A percentile compares a stretch with the other conserved stretches of the same genome.
phyloP scores from a whole-genome alignment of 2,329 filamentous ascomycete species.

The Ophiosphaerella korrae region DNA sequence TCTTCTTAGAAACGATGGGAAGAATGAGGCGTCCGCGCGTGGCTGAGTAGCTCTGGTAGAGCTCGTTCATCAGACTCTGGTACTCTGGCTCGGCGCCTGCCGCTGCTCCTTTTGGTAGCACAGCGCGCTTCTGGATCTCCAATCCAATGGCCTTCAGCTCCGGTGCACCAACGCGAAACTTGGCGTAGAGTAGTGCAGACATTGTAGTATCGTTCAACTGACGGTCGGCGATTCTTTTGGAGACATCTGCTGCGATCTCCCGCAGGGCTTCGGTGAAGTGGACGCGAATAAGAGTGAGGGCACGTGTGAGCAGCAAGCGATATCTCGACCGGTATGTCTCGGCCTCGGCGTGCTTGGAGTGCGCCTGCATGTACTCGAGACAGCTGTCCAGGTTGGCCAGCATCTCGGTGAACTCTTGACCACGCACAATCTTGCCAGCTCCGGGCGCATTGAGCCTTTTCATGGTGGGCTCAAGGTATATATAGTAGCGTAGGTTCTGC shows the following conservation, averaged over 20 bases:
- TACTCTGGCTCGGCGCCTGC: conserved; percentile 66
- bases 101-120: conserved; percentile 63
- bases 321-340: conserved; percentile 88
- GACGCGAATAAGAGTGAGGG: conserved; percentile 68
- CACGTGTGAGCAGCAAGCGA: conserved; percentile 74
- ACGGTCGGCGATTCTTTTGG: conserved; percentile 67
- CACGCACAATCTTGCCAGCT: conserved; percentile 82
- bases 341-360: conserved; percentile 84
- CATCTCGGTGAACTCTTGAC: conserved; percentile 85
- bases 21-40: conserved; percentile 63
- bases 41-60: conserved; percentile 67
- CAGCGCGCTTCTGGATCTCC: conserved; percentile 70
- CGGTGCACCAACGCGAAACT: conserved; percentile 69
- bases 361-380: conserved; percentile 86
- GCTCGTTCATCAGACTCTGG: conserved; percentile 67
- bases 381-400: conserved; percentile 86
- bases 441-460: conserved; percentile 89
- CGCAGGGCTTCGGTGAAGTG: conserved; percentile 68
- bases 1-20: conserved; percentile 67
- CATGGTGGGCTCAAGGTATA: conserved; percentile 89
- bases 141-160: conserved; percentile 69
- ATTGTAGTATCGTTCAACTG: conserved; percentile 74
- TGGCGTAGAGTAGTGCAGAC: conserved; percentile 72
- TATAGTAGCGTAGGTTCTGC: conserved; percentile 91
- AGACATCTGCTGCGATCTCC: conserved; percentile 66